Evolutionary conservation across 129 eudicot species (phyloP), one percentile per base, ranked within the genome.

Genomic region (Flaveria trinervia): DNA sequence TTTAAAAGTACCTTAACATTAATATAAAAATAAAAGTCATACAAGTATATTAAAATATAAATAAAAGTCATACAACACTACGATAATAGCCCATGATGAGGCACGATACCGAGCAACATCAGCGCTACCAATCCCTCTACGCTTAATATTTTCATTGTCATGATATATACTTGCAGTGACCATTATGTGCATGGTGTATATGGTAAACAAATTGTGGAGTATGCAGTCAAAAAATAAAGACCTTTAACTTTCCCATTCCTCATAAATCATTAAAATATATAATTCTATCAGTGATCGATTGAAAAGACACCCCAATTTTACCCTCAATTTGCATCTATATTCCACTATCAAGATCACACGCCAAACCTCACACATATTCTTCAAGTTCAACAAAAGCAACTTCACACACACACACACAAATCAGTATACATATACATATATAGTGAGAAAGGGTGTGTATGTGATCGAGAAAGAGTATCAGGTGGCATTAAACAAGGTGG

Each of bases 401-500:
- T 26, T 26, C 30, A 26, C 30, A 30, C 36, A 4, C 36, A 30
- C 36, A 23, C 26, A 23, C 36, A 30, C 36, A 23, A 1, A 23
- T 30, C 36, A 30, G 36, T 30, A 4, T 4, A 30, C 39, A 22
- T 0, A 30, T 52, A 15, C 2, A 45, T 12, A 68, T 6, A n/a
- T 26, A 74, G 26, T 23, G 26, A 23, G 26, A 23, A 15, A 54
- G 7, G 9, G 61, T 23, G 39, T 2, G 39, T 3, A 72, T 20
- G 9, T 20, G 8, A 73, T 8, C 17, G 54, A 49, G 54, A 14
- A 12, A 13, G 54, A 49, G 65, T 23, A 23, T 23, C 9, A 11
- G 75, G 85, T 91, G 97, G 95, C 88, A 44, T 61, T 81, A 59
- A 82, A 80, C 77, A 74, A 54, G 64, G 23, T 25, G 80, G 82